Base-by-base conservation (phyloP, 176 grass and related monocot genomes). In the Alloteropsis semialata region DNA sequence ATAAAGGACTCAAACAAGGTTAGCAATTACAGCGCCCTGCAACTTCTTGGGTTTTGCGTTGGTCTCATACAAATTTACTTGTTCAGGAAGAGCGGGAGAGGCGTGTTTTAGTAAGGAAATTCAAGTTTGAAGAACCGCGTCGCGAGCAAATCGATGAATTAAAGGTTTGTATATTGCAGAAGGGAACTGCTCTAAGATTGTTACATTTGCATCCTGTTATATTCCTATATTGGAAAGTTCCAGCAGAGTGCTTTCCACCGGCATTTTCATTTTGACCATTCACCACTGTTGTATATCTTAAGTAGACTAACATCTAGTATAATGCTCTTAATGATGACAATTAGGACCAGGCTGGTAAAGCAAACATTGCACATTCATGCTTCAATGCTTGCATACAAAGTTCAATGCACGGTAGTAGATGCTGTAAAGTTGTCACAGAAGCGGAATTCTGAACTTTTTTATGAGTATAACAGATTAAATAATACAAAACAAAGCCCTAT, bases 1-100 rank as follows among this genome's bases (percentile, higher is more conserved):
- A 89, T 96, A 60, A 99, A 87, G 73, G 97, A 99, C 82, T 99
- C 97, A 34, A 99, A 94, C 46, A 99, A 99, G 93, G 97, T 99
- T 57, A 18, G 42, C 33, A 80, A 68, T 77, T 48, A 60, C 57
- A 18, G 45, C 13, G 16, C 16, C 60, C 73, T 61, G 27, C 21
- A 65, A 42, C 43, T 18, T 85, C 22, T 19, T 67, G 19, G 43
- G 13, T 39, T 30, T 8, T 69, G 7, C 8, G 64, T 72, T 65
- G 39, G 44, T 42, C 62, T 85, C 22, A 70, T 86, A 78, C 59
- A 56, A 75, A 38, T 88, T 6, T 90, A 44, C 46, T 38, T 82
- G 17, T 90, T 54, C 86, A 99, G 97, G 97, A 99, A 81, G 97
- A 99, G 78, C 88, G 97, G 33, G 90, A 99, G 87, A 90, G 91